phyloP scores from a whole-genome alignment of 23 red algal genomes.

The Gracilaria vermiculophylla region DNA sequence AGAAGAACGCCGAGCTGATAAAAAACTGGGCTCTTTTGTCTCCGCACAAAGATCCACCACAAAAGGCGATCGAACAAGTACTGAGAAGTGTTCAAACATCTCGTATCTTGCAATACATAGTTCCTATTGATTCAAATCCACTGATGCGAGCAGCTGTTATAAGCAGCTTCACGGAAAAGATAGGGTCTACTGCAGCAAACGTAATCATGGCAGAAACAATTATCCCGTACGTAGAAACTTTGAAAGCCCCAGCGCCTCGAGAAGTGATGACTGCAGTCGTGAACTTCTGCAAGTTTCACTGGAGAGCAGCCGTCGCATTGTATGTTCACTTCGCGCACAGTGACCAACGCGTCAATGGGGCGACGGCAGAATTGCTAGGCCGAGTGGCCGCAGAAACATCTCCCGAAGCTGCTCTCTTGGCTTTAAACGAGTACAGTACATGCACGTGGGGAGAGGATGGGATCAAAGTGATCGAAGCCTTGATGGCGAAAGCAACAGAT shows the following conservation, averaged over 20 bases:
- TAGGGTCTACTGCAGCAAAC: background rate
- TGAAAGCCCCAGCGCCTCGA: slow-evolving; percentile 53
- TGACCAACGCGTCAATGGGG: slow-evolving; percentile 13
- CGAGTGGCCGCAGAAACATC: slow-evolving; percentile 1
- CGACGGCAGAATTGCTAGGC: slow-evolving; percentile 31
- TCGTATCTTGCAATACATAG: background rate
- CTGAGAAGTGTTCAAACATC: background rate
- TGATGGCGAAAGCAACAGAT: slow-evolving; percentile 28
- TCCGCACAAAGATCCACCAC: slow-evolving; percentile 20
- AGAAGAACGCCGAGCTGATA: background rate
- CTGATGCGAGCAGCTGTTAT: slow-evolving; percentile 24
- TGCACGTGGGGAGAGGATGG: slow-evolving; percentile 47
- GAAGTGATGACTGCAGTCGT: slow-evolving; percentile 52
- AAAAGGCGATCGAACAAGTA: background rate
- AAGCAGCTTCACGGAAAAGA: slow-evolving; percentile 5
- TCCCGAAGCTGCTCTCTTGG: background rate
- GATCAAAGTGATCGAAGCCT: slow-evolving; percentile 53
- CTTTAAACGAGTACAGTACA: slow-evolving; percentile 1
- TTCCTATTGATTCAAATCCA: background rate
- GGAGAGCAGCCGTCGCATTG: slow-evolving; percentile 36
- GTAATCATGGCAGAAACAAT: background rate
- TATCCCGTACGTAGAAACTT: slow-evolving; percentile 1
- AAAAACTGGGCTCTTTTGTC: slow-evolving; percentile 27
- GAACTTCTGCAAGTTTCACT: slow-evolving; percentile 25
- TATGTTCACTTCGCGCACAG: background rate